Evolutionary conservation across 768 basidiomycete genomes (phyloP).

Genomic region (Rhodotorula toruloides): DNA sequence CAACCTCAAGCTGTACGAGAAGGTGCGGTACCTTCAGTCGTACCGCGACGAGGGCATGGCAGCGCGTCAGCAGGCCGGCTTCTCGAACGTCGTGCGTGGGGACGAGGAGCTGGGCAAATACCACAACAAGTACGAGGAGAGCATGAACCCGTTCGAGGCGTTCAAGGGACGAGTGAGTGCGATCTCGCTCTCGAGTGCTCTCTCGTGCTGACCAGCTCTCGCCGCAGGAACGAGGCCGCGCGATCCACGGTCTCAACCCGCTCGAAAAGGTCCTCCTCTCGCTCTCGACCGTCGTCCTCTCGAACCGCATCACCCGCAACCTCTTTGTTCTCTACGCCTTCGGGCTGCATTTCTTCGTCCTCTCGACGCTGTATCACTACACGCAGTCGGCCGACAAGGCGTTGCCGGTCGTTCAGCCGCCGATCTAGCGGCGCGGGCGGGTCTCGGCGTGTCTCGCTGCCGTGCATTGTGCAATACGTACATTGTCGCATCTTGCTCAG

Average conservation of each 20-base stretch:
- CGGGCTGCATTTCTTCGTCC: constrained; percentile 69
- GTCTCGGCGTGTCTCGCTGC: no score
- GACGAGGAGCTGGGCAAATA: constrained; percentile 81
- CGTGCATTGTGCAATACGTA: neutral
- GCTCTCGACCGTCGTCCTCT: constrained; percentile 77
- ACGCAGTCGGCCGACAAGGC: constrained; percentile 4
- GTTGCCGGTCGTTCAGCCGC: constrained; percentile 1
- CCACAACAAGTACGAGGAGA: constrained; percentile 84
- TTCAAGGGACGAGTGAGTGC: constrained; percentile 83
- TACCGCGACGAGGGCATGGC: constrained; percentile 74
- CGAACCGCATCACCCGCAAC: constrained; percentile 81
- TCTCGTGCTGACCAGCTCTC: neutral
- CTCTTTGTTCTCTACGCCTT: constrained; percentile 84
- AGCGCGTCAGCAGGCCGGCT: constrained; percentile 47
- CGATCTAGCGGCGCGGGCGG: constrained; percentile 10
- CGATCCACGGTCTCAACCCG: constrained; percentile 83
- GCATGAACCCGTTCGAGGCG: constrained; percentile 97
- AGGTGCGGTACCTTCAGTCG: constrained; percentile 96
- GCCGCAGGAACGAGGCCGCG: constrained; percentile 82
- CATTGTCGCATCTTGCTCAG: neutral
- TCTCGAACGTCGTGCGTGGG: constrained; percentile 36
- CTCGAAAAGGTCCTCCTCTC: constrained; percentile 80
- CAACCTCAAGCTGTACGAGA: constrained; percentile 96
- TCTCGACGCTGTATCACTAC: constrained; percentile 45
- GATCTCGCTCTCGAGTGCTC: constrained; percentile 2